Evolutionary conservation across 164 flowering plant genomes (phyloP).

Genomic region (Kalanchoe fedtschenkoi): DNA sequence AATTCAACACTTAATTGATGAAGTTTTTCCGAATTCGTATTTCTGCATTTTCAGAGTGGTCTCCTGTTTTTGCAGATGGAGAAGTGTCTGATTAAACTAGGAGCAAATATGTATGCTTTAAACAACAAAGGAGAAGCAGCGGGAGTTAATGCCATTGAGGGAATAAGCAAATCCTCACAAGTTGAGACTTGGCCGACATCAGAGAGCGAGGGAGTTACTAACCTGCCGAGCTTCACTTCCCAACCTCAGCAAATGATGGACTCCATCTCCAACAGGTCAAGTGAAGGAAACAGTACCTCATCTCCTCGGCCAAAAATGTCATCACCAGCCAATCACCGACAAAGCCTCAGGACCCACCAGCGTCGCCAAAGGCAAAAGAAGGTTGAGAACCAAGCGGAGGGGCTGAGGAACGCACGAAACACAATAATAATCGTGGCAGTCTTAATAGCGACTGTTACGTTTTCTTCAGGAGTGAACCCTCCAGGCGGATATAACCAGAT

Average conservation of each 20-base stretch:
- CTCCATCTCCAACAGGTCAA: not conserved
- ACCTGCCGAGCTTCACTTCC: too few relatives aligned
- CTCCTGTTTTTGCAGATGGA: slow-evolving; percentile 30
- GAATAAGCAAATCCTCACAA: slow-evolving; percentile 38
- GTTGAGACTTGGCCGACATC: too few relatives aligned
- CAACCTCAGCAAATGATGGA: slow-evolving; percentile 11
- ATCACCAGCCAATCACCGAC: slow-evolving; percentile 8
- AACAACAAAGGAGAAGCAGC: slow-evolving; percentile 42
- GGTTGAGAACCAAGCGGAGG: slow-evolving; percentile 29
- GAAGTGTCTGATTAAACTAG: slow-evolving; percentile 24
- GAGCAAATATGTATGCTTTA: slow-evolving; percentile 33
- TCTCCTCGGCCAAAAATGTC: slow-evolving; percentile 7
- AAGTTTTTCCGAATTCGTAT: too few relatives aligned
- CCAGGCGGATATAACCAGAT: slow-evolving; percentile 47
- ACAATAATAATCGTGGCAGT: slow-evolving; percentile 45
- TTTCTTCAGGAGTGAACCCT: slow-evolving; percentile 44
- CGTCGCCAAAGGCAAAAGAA: slow-evolving; percentile 14
- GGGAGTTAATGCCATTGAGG: slow-evolving; percentile 29
- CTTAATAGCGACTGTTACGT: slow-evolving; percentile 51
- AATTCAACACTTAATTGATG: too few relatives aligned
- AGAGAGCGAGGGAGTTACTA: slow-evolving; percentile 22
- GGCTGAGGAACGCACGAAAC: slow-evolving; percentile 38
- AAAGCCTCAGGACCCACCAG: slow-evolving; percentile 4
- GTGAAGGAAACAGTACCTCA: not conserved
- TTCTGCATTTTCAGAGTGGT: too few relatives aligned